Evolutionary conservation across 148 eudicot genomes (phyloP).

Genomic region (Rhododendron vialii): DNA sequence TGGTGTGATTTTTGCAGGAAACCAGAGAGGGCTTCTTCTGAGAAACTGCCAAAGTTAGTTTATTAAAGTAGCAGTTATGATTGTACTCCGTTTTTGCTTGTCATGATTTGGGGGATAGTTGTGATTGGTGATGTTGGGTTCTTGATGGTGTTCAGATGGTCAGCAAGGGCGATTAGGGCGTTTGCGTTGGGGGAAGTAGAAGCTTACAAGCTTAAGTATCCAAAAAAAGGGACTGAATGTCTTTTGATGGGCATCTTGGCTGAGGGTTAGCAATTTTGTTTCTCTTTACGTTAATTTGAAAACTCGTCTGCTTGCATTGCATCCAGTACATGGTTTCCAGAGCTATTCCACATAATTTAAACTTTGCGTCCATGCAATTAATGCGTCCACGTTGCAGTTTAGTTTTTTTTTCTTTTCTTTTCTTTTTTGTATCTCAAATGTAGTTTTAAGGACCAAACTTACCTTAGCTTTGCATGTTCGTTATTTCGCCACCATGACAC

Average conservation of each 20-base stretch:
- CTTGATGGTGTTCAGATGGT: conserved; percentile 55
- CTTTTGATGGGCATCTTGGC: conserved; percentile 86
- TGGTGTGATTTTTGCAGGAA: conserved; percentile 45
- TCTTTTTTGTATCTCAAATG: neutral
- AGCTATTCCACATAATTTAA: neutral
- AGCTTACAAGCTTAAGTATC: conserved; percentile 80
- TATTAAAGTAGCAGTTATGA: neutral
- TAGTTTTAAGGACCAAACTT: neutral
- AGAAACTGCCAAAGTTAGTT: conserved; percentile 63
- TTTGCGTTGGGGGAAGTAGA: conserved; percentile 77
- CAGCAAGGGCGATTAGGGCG: conserved; percentile 73
- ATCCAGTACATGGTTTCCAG: neutral
- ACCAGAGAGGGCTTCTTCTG: conserved; percentile 42
- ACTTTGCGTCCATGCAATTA: neutral
- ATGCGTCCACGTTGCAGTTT: neutral
- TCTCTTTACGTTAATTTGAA: neutral
- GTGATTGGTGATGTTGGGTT: conserved; percentile 12
- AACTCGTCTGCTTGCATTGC: neutral
- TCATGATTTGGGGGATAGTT: conserved; percentile 8
- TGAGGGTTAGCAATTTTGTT: conserved; percentile 58
- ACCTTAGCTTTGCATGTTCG: neutral
- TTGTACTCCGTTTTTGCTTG: neutral
- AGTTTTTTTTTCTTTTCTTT: too few relatives aligned
- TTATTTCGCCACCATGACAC: neutral
- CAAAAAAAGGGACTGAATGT: conserved; percentile 78